Base-by-base conservation (phyloP, 306 rosid genomes). In the Quercus gilva region DNA sequence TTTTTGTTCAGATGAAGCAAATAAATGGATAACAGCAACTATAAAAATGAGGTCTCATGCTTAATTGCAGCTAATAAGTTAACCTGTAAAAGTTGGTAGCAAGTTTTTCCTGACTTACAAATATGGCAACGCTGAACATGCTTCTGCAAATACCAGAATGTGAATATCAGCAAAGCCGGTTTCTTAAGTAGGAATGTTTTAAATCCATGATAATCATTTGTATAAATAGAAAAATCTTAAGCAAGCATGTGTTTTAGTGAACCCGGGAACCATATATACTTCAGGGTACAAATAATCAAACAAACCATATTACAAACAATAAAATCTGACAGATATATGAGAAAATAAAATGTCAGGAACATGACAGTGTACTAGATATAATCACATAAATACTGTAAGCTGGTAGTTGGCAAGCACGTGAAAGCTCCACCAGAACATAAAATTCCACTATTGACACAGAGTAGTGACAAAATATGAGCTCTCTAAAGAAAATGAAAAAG, bases 11-110 rank as follows among this genome's bases (percentile, higher is more conserved):
- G 79, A 78, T 37, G 23, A 18, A 79, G 69, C 29, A 56, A 18
- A 45, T 43, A 74, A 60, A 69, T 80, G 75, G 55, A 61, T 55
- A 49, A 59, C 79, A 71, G 64, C 53, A 81, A 78, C 69, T 37
- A 77, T 1, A 43, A 55, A 25, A 72, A 83, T 72, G 69, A 65
- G 65, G 60, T 56, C 69, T 57, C 52, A 53, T 76, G 60, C 73
- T 74, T 67, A 72, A 80, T 67, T 73, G 45, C 45, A 79, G 76
- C 64, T 87, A 75, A 77, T 68, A 76, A 65, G 55, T 95, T 86
- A 84, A 92, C 99, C 98, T 95, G 99, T 83, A 95, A 86, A 84
- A 83, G 43, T 58, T 89, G 95, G 84, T 95, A 91, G 88, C 97
- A 92, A 25, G 88, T 74, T 78, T 88, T 85, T 80, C 98, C 96